These are phyloP conservation scores for Cyclotella distinguenda DNA, from an alignment of 108 stramenopile genomes.

Conservation along the genomic window DNA sequence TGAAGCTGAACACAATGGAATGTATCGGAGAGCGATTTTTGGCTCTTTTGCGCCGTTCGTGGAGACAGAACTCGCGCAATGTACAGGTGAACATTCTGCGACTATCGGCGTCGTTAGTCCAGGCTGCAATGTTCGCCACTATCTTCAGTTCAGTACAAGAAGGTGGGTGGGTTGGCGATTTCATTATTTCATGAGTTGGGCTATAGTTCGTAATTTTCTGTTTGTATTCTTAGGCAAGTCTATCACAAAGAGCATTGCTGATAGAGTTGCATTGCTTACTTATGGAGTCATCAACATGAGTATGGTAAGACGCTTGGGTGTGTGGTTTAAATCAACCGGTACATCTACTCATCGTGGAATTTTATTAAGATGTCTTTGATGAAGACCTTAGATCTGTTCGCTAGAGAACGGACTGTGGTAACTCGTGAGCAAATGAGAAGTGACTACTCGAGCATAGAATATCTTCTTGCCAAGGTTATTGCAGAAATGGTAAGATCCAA, in stretches of 20 bases:
- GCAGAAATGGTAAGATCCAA: conserved; percentile 55
- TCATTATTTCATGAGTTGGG: background rate
- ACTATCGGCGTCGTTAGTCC: conserved; percentile 52
- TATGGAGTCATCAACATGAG: conserved; percentile 80
- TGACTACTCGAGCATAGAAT: conserved; percentile 75
- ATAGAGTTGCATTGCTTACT: conserved; percentile 76
- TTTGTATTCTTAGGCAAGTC: conserved; percentile 29
- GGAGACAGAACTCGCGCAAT: conserved; percentile 79
- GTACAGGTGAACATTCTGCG: conserved; percentile 54
- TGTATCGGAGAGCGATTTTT: conserved; percentile 43
- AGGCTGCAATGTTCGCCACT: conserved; percentile 60
- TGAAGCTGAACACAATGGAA: conserved; percentile 8
- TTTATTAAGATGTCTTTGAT: conserved; percentile 66
- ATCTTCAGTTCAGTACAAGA: conserved; percentile 65
- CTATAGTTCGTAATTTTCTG: background rate
- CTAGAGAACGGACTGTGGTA: conserved; percentile 74
- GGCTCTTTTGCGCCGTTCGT: conserved; percentile 66
- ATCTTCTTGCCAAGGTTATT: conserved; percentile 78
- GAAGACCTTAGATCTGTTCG: conserved; percentile 81
- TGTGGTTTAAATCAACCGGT: background rate
- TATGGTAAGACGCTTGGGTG: conserved; percentile 25
- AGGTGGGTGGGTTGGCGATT: conserved; percentile 13
- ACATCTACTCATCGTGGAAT: conserved; percentile 1
- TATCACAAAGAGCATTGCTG: conserved; percentile 74
- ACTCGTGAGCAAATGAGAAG: conserved; percentile 70